Evolutionary conservation across 129 eudicot genomes (phyloP), one percentile per base, ranked within the genome.

Genomic region (Solidago caesia): DNA sequence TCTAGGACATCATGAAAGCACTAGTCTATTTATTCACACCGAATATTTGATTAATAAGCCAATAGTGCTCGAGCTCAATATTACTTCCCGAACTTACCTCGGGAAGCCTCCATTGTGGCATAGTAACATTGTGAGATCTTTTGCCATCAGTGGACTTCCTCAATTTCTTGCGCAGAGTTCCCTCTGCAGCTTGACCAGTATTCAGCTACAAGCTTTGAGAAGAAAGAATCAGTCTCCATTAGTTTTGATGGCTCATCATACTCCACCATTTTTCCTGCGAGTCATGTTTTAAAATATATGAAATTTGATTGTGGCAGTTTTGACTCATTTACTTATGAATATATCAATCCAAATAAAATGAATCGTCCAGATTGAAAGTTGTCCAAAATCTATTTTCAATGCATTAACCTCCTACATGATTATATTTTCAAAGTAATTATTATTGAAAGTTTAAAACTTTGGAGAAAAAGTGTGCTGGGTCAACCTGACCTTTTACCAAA

Each of bases 181-280:
- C 84, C 79, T 81, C 76, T 82, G 75, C 87, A 84, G 75, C 89
- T 89, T 13, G 91, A 85, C 92, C 97, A 92, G 27, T 89, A 92
- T 79, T 92, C 97, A 7, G 92, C 86, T 15, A 92, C 97, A 79
- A 92, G 92, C 67, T 92, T 89, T n/a, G 92, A 77, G 58, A 91
- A 91, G 39, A 84, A 75, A 26, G 97, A 88, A 57, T 79, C 82
- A 7, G 77, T 77, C 75, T 79, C 73, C 86, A 91, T 80, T 13
- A 91, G 92, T 80, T 75, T 85, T 69, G 86, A 56, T 60, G 97
- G 97, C 66, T 89, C 89, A 68, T 87, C 96, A 64, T 89, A 89
- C 84, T 89, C 97, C 81, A 92, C 53, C 71, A 92, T 48, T 53
- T 79, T 76, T 62, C 97, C 96, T 91, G 81, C 80, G 64, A 73